phyloP scores from a whole-genome alignment of 1,284 basidiomycete genomes.

The Caloboletus firmus region DNA sequence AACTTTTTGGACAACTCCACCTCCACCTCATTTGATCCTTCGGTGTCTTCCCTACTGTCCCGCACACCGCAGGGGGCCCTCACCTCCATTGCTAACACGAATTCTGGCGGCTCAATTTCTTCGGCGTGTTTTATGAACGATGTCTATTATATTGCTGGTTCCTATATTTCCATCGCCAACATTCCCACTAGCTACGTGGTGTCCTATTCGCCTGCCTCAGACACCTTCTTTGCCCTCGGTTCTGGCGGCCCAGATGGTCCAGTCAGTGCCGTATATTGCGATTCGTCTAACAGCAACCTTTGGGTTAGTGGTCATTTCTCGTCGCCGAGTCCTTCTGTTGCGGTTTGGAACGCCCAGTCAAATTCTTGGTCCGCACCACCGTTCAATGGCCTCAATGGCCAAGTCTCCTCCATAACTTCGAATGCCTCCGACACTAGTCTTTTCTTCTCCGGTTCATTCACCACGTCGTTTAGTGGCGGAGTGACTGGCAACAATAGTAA shows the following conservation, averaged over 20 bases:
- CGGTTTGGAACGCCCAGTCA: conserved; percentile 71
- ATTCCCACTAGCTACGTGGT: conserved; percentile 66
- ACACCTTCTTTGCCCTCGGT: conserved; percentile 60
- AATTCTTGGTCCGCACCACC: conserved; percentile 73
- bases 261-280: conserved; percentile 82
- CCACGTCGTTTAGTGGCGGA: conserved; percentile 68
- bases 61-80: conserved; percentile 65
- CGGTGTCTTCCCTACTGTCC: conserved; percentile 67
- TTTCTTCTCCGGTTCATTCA: conserved; percentile 87
- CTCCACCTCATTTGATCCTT: conserved; percentile 60
- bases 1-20: conserved; percentile 66
- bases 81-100: conserved; percentile 64
- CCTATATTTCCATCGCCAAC: conserved; percentile 67
- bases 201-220: conserved; percentile 64
- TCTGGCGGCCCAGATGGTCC: conserved; percentile 67
- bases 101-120: conserved; percentile 64
- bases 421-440: conserved; percentile 73
- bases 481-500: conserved; percentile 63
- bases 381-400: conserved; percentile 75
- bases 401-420: conserved; percentile 76
- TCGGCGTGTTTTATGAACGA: conserved; percentile 65
- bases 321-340: conserved; percentile 70
- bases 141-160: conserved; percentile 73
- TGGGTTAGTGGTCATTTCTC: conserved; percentile 88
- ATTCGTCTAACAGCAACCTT: conserved; percentile 64